Evolutionary conservation across 768 basidiomycete genomes (phyloP), one percentile per base, ranked within the genome.

Genomic region (Sporobolomyces pararoseus): DNA sequence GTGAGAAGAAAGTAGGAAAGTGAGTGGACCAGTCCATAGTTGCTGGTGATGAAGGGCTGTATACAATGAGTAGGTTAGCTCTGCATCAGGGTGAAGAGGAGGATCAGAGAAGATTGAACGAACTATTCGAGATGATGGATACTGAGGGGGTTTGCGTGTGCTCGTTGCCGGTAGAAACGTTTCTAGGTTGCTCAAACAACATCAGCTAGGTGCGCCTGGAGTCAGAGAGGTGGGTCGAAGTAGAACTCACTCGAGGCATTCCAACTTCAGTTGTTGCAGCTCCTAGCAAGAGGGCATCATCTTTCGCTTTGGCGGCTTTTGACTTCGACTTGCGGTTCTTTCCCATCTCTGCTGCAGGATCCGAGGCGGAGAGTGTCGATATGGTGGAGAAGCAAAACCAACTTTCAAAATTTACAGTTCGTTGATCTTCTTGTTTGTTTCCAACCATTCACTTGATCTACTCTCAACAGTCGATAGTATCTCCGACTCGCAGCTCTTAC

Each of bases 21-120:
- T 93, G 91, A 27, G 80, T 79, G 16, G 82, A 79, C 94, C 94
- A 96, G 80, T 94, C 87, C 79, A 95, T 86, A 58, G 81, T 80
- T 39, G 83, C 78, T 6, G 94, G 94, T 9, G 87, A 86, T 19
- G 84, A 65, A 3, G 95, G 95, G 77, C 81, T 81, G 74, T 27
- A 23, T n/a, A n/a, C 37, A 42, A 39, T 42, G 32, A 67, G 57
- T n/a, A 51, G 50, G 21, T 44, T 9, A n/a, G 44, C 27, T 34
- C 12, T 25, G 46, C 23, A 32, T 17, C 19, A 31, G 17, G 4
- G 25, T 54, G 31, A 34, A 37, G 21, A 47, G 51, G 17, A 37
- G 16, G 50, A 21, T 34, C 44, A n/a, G 21, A 16, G 61, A 53
- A 37, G 21, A 31, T 34, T 19, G 29, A 37, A 75, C 82, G 59